Base-by-base conservation (phyloP, 257 asterid species). In the Rehmannia glutinosa region DNA sequence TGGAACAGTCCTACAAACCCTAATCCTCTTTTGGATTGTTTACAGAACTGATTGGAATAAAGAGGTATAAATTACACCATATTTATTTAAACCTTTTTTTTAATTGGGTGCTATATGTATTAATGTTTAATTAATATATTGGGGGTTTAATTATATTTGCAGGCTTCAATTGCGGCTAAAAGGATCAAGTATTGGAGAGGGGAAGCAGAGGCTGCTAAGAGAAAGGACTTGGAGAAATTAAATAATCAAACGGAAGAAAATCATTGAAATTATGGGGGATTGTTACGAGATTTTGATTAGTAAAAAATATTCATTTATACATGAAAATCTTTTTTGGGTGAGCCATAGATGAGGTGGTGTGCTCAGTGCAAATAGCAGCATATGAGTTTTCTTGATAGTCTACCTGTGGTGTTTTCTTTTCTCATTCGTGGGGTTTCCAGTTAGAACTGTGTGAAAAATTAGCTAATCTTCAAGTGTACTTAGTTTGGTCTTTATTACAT, bases 121-220 rank as follows among this genome's bases (percentile, higher is more conserved):
- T n/a, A n/a, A n/a, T n/a, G 36, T 33, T 36, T 19, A 30, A 16
- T 24, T 11, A 45, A 27, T 58, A 5, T 0, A 42, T 19, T 46
- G n/a, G 28, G 15, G n/a, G 33, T 13, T 68, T 11, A 12, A 12
- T n/a, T n/a, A n/a, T n/a, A n/a, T n/a, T 57, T 68, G 27, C 71
- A 80, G 88, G 88, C 88, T 46, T 80, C 88, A 83, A 80, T 51
- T 72, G 21, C n/a, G n/a, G n/a, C n/a, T n/a, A n/a, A n/a, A n/a
- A n/a, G n/a, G n/a, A n/a, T n/a, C n/a, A n/a, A n/a, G 43, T 71
- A 72, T 13, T 83, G 88, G n/a, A n/a, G 88, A 81, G 86, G 84
- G 15, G 82, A 80, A 36, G 36, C 67, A 16, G 72, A 62, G 4
- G 66, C 38, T 13, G 56, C 20, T 3, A 74, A 70, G 1, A 46